Percentiles rank a stretch among this genome's conserved stretches.
Evolutionary conservation across 176 grass and related monocot genomes (phyloP).

Genomic region (Bromus sterilis): DNA sequence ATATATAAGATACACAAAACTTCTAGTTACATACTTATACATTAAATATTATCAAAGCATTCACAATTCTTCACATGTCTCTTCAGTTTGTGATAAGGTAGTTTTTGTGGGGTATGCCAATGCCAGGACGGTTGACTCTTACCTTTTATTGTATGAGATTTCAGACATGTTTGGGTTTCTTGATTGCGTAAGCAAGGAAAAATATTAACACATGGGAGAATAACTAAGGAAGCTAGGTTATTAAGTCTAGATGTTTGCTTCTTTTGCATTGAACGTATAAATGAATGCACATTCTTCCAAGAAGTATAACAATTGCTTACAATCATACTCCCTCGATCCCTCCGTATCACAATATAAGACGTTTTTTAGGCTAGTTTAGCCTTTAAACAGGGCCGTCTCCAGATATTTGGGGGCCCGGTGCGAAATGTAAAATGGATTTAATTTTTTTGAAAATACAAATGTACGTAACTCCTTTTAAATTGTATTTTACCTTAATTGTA

Average conservation of each 20-base stretch:
- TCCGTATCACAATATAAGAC: too few relatives aligned
- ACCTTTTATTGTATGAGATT: background rate
- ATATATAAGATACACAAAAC: background rate
- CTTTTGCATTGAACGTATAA: background rate
- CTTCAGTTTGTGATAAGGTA: background rate
- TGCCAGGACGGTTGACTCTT: background rate
- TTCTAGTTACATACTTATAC: background rate
- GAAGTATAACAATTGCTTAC: background rate
- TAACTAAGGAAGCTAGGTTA: background rate
- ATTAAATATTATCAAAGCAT: background rate
- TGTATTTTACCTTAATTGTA: too few relatives aligned
- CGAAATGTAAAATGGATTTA: too few relatives aligned
- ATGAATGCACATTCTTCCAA: background rate
- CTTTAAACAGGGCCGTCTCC: too few relatives aligned
- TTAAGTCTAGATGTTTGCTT: background rate
- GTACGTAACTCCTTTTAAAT: too few relatives aligned
- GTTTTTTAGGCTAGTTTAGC: too few relatives aligned
- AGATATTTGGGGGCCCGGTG: too few relatives aligned
- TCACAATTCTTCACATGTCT: background rate
- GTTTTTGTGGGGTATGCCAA: background rate
- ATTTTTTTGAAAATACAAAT: too few relatives aligned
- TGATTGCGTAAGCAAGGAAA: background rate
- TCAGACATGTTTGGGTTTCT: background rate
- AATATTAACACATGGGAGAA: background rate
- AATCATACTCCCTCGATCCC: too few relatives aligned